Conservation (phyloP, 176 grass and related monocot genomes). For the Oryza nivara region DNA sequence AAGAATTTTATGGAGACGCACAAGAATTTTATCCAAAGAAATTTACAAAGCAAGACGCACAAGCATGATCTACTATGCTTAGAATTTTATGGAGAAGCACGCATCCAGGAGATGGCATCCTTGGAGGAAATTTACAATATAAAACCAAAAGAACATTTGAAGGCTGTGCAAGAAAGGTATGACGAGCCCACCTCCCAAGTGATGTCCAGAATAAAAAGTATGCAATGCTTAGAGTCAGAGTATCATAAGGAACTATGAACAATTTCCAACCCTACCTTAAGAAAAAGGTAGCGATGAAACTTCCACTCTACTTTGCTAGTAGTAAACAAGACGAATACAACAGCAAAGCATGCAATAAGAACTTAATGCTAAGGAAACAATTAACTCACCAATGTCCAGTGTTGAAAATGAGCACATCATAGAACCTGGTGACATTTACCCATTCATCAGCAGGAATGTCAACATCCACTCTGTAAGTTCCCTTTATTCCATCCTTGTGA, state of each 20-base stretch:
- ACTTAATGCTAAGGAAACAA: background rate
- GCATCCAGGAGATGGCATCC: background rate
- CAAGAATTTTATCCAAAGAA: too few species aligned
- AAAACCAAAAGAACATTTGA: too few species aligned
- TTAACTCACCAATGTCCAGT: slow-evolving; percentile 91
- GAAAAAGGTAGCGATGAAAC: background rate
- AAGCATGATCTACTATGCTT: background rate
- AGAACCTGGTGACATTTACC: slow-evolving; percentile 78
- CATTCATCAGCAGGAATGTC: slow-evolving; percentile 80
- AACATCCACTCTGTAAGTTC: slow-evolving; percentile 73
- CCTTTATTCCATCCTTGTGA: slow-evolving; percentile 63
- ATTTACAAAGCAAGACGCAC: slow-evolving; percentile 6
- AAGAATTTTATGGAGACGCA: too few species aligned
- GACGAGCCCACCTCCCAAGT: background rate
- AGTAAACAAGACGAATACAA: background rate
- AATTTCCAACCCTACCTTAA: background rate
- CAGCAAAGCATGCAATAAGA: background rate
- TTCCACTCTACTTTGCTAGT: background rate
- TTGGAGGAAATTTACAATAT: background rate
- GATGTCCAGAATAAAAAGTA: background rate
- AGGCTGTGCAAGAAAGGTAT: background rate
- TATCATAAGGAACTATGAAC: background rate
- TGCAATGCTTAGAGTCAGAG: background rate
- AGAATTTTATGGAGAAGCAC: background rate
- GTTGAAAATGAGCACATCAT: slow-evolving; percentile 90